These are phyloP conservation scores for Yamadazyma sp. DNA, from an alignment of 1,139 yeast genomes.

Conservation along the genomic window DNA sequence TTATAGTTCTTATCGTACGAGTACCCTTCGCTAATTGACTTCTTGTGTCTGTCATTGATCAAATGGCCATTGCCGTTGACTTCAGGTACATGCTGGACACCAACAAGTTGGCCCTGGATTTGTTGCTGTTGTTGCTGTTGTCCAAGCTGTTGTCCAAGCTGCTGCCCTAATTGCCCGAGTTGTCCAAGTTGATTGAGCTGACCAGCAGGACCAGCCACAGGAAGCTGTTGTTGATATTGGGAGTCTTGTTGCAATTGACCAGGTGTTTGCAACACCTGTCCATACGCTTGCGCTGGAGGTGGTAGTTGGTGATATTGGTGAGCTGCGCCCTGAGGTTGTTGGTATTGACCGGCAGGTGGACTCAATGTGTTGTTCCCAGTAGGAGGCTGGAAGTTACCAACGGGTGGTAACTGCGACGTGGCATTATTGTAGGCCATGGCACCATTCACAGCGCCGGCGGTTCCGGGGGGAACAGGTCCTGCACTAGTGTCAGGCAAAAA, in stretches of 20 bases:
- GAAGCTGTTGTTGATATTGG: conserved; percentile 5
- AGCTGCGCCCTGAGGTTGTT: conserved; percentile 6
- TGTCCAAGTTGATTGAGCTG: conserved; percentile 11
- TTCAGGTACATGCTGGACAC: conserved; percentile 16
- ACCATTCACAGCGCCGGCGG: conserved; percentile 17
- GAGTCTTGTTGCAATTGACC: conserved; percentile 7
- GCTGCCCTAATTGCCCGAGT: too few species aligned
- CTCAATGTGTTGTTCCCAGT: conserved; percentile 37
- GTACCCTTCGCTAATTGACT: conserved; percentile 29
- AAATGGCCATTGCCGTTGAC: conserved; percentile 11
- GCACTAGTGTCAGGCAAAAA: conserved; percentile 85
- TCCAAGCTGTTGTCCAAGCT: conserved; percentile 6
- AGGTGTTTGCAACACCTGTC: conserved; percentile 2
- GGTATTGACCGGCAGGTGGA: conserved; percentile 20
- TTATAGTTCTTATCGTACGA: conserved; percentile 31
- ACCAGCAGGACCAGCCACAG: conserved; percentile 6
- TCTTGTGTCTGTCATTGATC: conserved; percentile 24
- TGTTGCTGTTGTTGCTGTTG: conserved; percentile 7
- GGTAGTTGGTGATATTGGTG: conserved; percentile 11
- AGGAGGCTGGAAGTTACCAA: conserved; percentile 92
- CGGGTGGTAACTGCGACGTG: conserved; percentile 78
- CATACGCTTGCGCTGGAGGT: conserved; percentile 6
- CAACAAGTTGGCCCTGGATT: conserved; percentile 12
- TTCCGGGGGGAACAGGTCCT: conserved; percentile 4
- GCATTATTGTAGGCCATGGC: conserved; percentile 18